A percentile compares a stretch with the other conserved stretches of the same genome.
These are phyloP conservation scores for Claviceps purpurea DNA, from an alignment of 2,329 filamentous ascomycete species.

Conservation along the genomic window DNA sequence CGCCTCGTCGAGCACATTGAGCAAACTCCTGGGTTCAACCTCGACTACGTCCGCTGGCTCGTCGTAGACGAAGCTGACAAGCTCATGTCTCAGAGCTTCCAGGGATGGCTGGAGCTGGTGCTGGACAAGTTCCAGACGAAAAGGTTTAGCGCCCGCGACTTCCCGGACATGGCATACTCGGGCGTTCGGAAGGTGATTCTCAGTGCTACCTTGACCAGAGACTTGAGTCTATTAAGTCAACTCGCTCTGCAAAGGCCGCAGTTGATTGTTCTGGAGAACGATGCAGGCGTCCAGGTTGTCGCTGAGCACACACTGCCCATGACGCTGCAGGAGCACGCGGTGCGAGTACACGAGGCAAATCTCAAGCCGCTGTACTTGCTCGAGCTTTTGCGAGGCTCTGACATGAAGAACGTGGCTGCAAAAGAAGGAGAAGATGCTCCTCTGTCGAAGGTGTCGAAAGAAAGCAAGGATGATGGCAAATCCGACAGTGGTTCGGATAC, in stretches of 20 bases:
- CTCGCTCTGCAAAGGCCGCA: conserved; percentile 61
- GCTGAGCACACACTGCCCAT: conserved; percentile 45
- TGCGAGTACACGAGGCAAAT: conserved; percentile 54
- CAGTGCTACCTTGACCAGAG: conserved; percentile 83
- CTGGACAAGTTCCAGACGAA: conserved; percentile 44
- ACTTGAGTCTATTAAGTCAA: conserved; percentile 65
- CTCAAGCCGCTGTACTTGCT: conserved; percentile 79
- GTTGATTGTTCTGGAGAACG: conserved; percentile 59
- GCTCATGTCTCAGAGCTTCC: conserved; percentile 79
- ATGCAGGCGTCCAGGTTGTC: conserved; percentile 29
- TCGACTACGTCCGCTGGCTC: conserved; percentile 73
- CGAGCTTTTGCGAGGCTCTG: conserved; percentile 50
- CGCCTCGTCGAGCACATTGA: conserved; percentile 83
- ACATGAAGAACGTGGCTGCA: conserved; percentile 24
- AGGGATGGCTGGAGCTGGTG: conserved; percentile 71
- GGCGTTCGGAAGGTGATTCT: conserved; percentile 69
- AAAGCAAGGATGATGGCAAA: not conserved
- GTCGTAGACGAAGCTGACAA: conserved; percentile 92
- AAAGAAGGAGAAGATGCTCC: not conserved
- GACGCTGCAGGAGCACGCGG: conserved; percentile 48
- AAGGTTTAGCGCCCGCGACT: conserved; percentile 38
- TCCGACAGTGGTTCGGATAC: not conserved
- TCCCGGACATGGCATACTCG: conserved; percentile 35
- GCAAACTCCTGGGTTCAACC: conserved; percentile 66
- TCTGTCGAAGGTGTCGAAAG: not conserved